phyloP scores from a whole-genome alignment of 2,329 filamentous ascomycete genomes.

The Microsporum ferrugineum region DNA sequence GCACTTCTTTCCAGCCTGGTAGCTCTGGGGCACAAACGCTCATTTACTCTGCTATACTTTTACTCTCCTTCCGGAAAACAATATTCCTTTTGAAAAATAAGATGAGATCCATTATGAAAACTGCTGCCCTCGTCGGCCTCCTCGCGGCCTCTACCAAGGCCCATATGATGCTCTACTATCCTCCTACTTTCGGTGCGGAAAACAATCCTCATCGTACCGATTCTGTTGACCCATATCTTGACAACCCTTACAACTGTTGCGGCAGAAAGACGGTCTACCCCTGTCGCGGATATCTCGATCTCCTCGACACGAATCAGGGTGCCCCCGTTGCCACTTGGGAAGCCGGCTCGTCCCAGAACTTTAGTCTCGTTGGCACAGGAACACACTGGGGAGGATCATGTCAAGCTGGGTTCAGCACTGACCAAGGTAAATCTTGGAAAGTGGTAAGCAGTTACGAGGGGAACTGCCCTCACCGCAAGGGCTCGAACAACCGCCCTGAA shows the following conservation, averaged over 20 bases:
- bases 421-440: slow-evolving; percentile 35
- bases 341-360: slow-evolving; percentile 33
- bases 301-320: slow-evolving; percentile 35
- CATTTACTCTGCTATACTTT: neutral
- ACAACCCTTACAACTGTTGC: slow-evolving; percentile 39
- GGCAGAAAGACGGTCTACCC: slow-evolving; percentile 26
- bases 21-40: neutral
- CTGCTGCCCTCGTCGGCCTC: neutral
- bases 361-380: slow-evolving; percentile 22
- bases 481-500: slow-evolving; percentile 24
- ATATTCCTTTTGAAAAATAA: neutral
- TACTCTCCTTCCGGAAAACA: neutral
- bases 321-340: slow-evolving; percentile 34
- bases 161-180: slow-evolving; percentile 36
- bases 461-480: slow-evolving; percentile 35
- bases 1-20: neutral
- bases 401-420: slow-evolving; percentile 36
- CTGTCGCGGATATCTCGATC: slow-evolving; percentile 36
- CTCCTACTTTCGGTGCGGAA: slow-evolving; percentile 33
- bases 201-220: slow-evolving; percentile 35
- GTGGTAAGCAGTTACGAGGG: slow-evolving; percentile 38
- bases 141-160: slow-evolving; percentile 13
- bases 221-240: slow-evolving; percentile 27
- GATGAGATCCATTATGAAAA: neutral
- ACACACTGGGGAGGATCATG: slow-evolving; percentile 40